Evolutionary conservation across 1,139 yeast species (phyloP).

Genomic region (Debaryomyces coudertii): DNA sequence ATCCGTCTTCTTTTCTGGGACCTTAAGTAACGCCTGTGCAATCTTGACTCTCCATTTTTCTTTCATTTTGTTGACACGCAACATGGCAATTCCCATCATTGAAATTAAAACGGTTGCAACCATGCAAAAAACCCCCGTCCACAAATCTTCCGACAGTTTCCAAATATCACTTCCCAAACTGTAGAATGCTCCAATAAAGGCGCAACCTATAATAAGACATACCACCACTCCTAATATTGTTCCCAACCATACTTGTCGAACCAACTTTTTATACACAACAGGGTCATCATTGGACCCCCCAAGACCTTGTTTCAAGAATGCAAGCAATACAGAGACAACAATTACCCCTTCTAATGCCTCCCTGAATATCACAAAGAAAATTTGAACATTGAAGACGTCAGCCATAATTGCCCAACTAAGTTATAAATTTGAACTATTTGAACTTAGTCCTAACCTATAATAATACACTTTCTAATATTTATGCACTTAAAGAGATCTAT

Average conservation of each 20-base stretch:
- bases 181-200: constrained; percentile 84
- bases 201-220: constrained; percentile 80
- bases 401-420: too few species aligned
- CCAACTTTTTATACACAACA: constrained; percentile 58
- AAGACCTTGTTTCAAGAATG: constrained; percentile 86
- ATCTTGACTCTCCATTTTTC: constrained; percentile 91
- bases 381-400: constrained; percentile 56
- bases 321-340: constrained; percentile 84
- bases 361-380: constrained; percentile 85
- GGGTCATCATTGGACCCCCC: constrained; percentile 56
- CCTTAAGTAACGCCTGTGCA: constrained; percentile 67
- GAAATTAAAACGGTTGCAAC: constrained; percentile 85
- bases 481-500: too few species aligned
- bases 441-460: too few species aligned
- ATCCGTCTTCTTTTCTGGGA: constrained; percentile 33
- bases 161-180: constrained; percentile 79
- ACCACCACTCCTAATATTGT: constrained; percentile 68
- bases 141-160: constrained; percentile 84
- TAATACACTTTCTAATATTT: too few species aligned
- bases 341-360: constrained; percentile 90
- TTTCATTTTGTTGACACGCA: constrained; percentile 86
- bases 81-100: constrained; percentile 89
- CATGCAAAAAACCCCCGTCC: constrained; percentile 88
- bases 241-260: constrained; percentile 81
- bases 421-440: too few species aligned